Evolutionary conservation across 805 yeast species (phyloP).

Genomic region (Zygosaccharomyces gambellarensis): DNA sequence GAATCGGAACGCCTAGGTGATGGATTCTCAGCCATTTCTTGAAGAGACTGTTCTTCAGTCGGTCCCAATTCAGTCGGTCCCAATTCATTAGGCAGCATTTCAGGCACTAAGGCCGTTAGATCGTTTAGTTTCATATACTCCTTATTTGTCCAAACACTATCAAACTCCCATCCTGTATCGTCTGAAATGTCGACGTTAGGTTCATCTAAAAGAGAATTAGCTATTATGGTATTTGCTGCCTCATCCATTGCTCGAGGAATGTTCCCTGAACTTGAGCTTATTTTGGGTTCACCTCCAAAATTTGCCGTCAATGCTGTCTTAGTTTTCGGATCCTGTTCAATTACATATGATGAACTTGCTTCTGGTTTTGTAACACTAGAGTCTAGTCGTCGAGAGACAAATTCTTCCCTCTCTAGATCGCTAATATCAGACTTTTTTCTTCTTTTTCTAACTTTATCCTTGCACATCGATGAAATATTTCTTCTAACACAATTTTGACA

Average conservation of each 20-base stretch:
- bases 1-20: constrained; percentile 8
- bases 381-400: background rate
- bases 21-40: background rate
- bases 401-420: background rate
- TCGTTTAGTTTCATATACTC: constrained; percentile 26
- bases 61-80: background rate
- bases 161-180: constrained; percentile 30
- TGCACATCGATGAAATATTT: constrained; percentile 50
- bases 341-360: background rate
- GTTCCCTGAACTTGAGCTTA: background rate
- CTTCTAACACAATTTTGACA: constrained; percentile 67
- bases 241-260: background rate
- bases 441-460: constrained; percentile 50
- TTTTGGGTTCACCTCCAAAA: background rate
- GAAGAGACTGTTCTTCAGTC: background rate
- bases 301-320: background rate
- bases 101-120: constrained; percentile 10
- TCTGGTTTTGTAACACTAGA: background rate
- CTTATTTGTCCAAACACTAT: constrained; percentile 50
- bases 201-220: background rate
- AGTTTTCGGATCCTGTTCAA: background rate
- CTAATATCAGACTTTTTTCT: constrained; percentile 10
- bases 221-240: background rate
- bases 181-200: background rate
- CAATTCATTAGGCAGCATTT: background rate